These are phyloP conservation scores for Aspergillus floridensis DNA, from an alignment of 2,329 filamentous ascomycete genomes.

Conservation along the genomic window DNA sequence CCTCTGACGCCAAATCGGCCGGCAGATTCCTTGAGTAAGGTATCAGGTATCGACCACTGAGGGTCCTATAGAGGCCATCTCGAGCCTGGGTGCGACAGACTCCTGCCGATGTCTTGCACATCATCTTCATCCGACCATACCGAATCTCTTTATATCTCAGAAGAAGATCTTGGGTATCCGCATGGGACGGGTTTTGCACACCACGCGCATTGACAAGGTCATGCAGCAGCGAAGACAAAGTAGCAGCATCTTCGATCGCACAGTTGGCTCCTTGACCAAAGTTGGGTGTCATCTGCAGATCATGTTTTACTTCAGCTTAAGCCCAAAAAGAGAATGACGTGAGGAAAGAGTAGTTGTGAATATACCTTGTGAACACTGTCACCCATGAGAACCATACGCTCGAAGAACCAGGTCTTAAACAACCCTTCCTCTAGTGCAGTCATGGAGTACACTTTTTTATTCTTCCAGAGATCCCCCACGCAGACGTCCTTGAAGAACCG, in stretches of 20 bases:
- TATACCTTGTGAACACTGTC: conserved; percentile 30
- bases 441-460: conserved; percentile 15
- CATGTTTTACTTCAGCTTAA: neutral
- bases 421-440: conserved; percentile 26
- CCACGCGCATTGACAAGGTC: neutral
- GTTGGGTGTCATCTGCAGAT: conserved; percentile 33
- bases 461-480: conserved; percentile 27
- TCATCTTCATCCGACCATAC: conserved; percentile 14
- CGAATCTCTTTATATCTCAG: conserved; percentile 10
- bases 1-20: conserved; percentile 17
- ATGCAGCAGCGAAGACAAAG: conserved; percentile 32
- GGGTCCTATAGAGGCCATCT: conserved; percentile 16
- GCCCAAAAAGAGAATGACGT: neutral
- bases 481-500: conserved; percentile 16
- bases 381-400: conserved; percentile 25
- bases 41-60: conserved; percentile 20
- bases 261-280: conserved; percentile 43
- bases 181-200: neutral
- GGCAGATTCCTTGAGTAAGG: conserved; percentile 16
- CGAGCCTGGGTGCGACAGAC: conserved; percentile 20
- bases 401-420: conserved; percentile 24
- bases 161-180: conserved; percentile 7
- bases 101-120: conserved; percentile 16
- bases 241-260: conserved; percentile 42
- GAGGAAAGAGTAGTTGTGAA: neutral